These are phyloP conservation scores for Naumovozyma baii DNA, from an alignment of 805 yeast species.

Conservation along the genomic window DNA sequence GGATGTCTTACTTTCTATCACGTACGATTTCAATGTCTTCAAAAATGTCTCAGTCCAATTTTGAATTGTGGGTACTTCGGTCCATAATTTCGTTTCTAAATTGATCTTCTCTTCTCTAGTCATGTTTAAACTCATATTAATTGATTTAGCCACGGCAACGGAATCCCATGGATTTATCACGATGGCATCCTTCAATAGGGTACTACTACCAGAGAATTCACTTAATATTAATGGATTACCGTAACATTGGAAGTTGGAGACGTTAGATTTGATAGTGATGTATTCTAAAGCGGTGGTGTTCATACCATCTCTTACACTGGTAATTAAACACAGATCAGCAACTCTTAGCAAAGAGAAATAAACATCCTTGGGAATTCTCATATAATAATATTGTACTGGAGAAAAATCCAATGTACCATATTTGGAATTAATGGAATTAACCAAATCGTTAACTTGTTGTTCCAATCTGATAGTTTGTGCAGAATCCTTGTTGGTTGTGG, in stretches of 20 bases:
- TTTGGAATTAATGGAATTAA: conserved; percentile 71
- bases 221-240: conserved; percentile 73
- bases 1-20: conserved; percentile 36
- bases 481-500: conserved; percentile 32
- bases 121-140: conserved; percentile 58
- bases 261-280: conserved; percentile 71
- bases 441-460: conserved; percentile 72
- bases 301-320: conserved; percentile 92
- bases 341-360: conserved; percentile 78
- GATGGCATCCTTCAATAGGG: conserved; percentile 61
- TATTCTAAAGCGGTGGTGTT: conserved; percentile 91
- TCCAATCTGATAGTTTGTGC: conserved; percentile 51
- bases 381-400: conserved; percentile 89
- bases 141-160: conserved; percentile 80
- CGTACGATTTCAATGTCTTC: conserved; percentile 30
- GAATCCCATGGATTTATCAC: conserved; percentile 96
- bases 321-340: conserved; percentile 83
- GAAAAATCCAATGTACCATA: conserved; percentile 75
- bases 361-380: conserved; percentile 79
- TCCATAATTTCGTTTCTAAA: conserved; percentile 47
- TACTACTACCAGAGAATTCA: conserved; percentile 86
- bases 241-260: conserved; percentile 19
- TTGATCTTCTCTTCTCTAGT: conserved; percentile 35
- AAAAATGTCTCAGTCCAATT: conserved; percentile 67
- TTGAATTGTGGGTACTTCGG: conserved; percentile 67